Evolutionary conservation across 768 basidiomycete genomes (phyloP).

Genomic region (Pulveroboletus frians): DNA sequence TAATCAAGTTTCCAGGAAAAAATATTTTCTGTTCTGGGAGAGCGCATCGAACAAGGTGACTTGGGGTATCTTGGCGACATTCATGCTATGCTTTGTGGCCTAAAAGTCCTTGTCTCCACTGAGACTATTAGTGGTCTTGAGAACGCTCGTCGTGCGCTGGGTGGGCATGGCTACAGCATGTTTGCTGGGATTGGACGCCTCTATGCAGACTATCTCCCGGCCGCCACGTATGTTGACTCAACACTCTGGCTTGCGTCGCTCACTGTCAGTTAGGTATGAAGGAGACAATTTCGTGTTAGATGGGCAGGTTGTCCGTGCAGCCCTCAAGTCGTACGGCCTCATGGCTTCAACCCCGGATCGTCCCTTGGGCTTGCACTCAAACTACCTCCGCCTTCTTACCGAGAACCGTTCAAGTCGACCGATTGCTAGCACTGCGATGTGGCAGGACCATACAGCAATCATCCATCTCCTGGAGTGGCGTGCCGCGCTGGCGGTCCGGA

Average conservation of each 20-base stretch:
- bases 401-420: slow-evolving; percentile 15
- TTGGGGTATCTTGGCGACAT: slow-evolving; percentile 63
- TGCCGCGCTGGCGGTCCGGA: slow-evolving; percentile 53
- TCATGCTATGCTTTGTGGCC: slow-evolving; percentile 63
- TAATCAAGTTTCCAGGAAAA: slow-evolving; percentile 34
- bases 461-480: slow-evolving; percentile 58
- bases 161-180: slow-evolving; percentile 72
- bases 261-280: slow-evolving; percentile 47
- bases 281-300: slow-evolving; percentile 78
- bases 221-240: slow-evolving; percentile 47
- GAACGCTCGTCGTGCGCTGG: slow-evolving; percentile 62
- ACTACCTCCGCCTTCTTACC: slow-evolving; percentile 53
- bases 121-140: slow-evolving; percentile 56
- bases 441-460: slow-evolving; percentile 36
- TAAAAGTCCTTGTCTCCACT: slow-evolving; percentile 58
- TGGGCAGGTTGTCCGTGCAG: slow-evolving; percentile 67
- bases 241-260: background rate
- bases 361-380: slow-evolving; percentile 15
- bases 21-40: slow-evolving; percentile 45
- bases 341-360: slow-evolving; percentile 29
- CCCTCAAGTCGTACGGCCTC: slow-evolving; percentile 54
- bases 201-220: slow-evolving; percentile 62
- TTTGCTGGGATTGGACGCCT: slow-evolving; percentile 61
- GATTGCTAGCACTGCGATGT: slow-evolving; percentile 21
- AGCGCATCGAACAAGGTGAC: slow-evolving; percentile 50